These are phyloP conservation scores for Colletotrichum agaves DNA, from an alignment of 2,329 filamentous ascomycete genomes.

Conservation along the genomic window DNA sequence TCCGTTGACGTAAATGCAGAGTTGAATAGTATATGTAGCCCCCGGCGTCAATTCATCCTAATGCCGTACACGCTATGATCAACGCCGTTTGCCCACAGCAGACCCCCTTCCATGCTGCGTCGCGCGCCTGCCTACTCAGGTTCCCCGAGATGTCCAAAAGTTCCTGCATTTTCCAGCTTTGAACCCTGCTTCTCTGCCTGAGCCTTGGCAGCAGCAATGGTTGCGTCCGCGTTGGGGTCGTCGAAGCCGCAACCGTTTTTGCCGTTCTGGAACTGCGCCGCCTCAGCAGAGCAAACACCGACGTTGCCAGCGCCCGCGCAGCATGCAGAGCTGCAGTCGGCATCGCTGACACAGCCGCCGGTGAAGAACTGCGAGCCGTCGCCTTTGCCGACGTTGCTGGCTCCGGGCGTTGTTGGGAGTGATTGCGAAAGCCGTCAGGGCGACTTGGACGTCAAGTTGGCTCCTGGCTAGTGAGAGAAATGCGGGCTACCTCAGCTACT, in stretches of 20 bases:
- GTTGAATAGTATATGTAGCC: too few species aligned
- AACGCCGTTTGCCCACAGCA: too few species aligned
- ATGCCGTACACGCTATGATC: too few species aligned
- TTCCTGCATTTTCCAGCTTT: conserved; percentile 30
- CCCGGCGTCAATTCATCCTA: too few species aligned
- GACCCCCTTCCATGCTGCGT: too few species aligned
- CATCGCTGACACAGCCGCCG: conserved; percentile 44
- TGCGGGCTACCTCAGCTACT: background rate
- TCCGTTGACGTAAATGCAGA: too few species aligned
- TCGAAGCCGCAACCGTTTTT: conserved; percentile 49
- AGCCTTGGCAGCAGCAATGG: conserved; percentile 34
- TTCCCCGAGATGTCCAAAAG: background rate
- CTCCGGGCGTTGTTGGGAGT: conserved; percentile 40
- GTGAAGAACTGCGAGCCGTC: conserved; percentile 44
- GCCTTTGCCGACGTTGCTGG: conserved; percentile 34
- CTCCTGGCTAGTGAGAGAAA: background rate
- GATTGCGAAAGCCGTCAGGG: conserved; percentile 38
- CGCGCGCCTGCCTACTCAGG: too few species aligned
- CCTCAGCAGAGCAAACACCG: conserved; percentile 45
- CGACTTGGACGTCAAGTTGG: conserved; percentile 31
- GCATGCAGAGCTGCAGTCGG: conserved; percentile 44
- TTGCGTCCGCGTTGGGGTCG: conserved; percentile 36
- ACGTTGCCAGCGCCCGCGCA: conserved; percentile 43
- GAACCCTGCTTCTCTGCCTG: conserved; percentile 35
- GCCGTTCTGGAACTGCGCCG: conserved; percentile 44